Percentiles rank a stretch among this genome's conserved stretches.
phyloP scores from a whole-genome alignment of 73 alveolate genomes.

The Tetrahymena malaccensis region DNA sequence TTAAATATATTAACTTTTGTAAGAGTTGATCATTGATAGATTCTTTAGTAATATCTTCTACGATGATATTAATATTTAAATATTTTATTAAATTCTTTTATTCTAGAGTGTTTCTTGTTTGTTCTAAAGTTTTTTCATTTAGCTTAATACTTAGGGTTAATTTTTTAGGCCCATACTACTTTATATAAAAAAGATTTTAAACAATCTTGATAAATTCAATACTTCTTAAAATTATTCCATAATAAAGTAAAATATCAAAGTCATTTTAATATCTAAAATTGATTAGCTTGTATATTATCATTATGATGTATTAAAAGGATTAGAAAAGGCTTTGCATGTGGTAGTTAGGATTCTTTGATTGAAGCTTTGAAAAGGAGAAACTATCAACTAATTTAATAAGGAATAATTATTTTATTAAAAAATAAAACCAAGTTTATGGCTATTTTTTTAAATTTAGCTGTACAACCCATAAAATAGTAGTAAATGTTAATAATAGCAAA shows the following conservation, averaged over 20 bases:
- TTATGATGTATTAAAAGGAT: not conserved
- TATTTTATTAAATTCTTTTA: not conserved
- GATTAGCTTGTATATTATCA: no score
- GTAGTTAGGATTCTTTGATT: not conserved
- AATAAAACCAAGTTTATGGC: not conserved
- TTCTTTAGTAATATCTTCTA: not conserved
- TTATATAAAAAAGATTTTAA: no score
- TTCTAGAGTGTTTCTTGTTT: no score
- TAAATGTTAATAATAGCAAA: no score
- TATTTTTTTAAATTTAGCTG: not conserved
- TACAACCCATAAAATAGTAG: not conserved
- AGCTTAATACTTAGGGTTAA: no score
- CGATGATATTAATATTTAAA: not conserved
- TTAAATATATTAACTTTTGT: no score
- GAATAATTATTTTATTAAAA: no score
- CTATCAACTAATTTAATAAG: not conserved
- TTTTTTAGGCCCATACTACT: not conserved
- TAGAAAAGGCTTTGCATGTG: not conserved
- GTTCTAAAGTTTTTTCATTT: not conserved
- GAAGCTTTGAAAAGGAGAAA: not conserved
- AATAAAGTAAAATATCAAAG: not conserved
- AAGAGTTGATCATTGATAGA: not conserved
- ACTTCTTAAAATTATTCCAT: not conserved
- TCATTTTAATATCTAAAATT: not conserved
- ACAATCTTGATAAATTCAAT: not conserved